Conservation (phyloP, 2,329 filamentous ascomycete species). For the Fusarium metavorans region DNA sequence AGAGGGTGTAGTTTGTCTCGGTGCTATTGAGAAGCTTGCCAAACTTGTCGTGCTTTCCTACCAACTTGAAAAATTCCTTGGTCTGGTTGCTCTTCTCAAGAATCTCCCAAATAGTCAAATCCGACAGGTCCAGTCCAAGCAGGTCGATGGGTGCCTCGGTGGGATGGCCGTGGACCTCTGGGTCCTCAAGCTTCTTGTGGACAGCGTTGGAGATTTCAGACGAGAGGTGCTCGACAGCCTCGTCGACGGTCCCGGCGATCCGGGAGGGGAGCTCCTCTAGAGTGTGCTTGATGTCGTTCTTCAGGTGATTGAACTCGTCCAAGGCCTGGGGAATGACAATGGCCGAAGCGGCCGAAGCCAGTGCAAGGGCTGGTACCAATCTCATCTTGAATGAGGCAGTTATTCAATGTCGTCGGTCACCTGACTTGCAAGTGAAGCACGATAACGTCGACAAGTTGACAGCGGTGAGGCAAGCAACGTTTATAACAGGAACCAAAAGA, state of each 20-base stretch:
- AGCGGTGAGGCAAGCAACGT: conserved; percentile 26
- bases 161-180: conserved; percentile 4
- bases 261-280: conserved; percentile 16
- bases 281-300: conserved; percentile 16
- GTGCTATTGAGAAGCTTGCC: conserved; percentile 81
- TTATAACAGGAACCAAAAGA: conserved; percentile 6
- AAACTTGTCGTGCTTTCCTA: conserved; percentile 78
- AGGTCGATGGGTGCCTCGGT: conserved; percentile 2
- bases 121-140: conserved; percentile 57
- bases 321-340: conserved; percentile 33
- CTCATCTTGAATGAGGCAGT: conserved; percentile 29
- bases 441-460: not conserved
- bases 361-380: conserved; percentile 29
- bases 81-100: conserved; percentile 83
- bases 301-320: conserved; percentile 7
- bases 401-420: not conserved
- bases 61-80: conserved; percentile 79
- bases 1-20: conserved; percentile 80
- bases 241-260: conserved; percentile 19
- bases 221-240: conserved; percentile 31
- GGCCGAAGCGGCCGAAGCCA: conserved; percentile 38
- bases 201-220: conserved; percentile 21
- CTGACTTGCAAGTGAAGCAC: not conserved
- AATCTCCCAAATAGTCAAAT: conserved; percentile 83
- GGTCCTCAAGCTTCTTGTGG: conserved; percentile 19